A percentile compares a stretch with the other conserved stretches of the same genome.
phyloP scores from a whole-genome alignment of 2,329 filamentous ascomycete genomes.

The Fusarium tuaranense region DNA sequence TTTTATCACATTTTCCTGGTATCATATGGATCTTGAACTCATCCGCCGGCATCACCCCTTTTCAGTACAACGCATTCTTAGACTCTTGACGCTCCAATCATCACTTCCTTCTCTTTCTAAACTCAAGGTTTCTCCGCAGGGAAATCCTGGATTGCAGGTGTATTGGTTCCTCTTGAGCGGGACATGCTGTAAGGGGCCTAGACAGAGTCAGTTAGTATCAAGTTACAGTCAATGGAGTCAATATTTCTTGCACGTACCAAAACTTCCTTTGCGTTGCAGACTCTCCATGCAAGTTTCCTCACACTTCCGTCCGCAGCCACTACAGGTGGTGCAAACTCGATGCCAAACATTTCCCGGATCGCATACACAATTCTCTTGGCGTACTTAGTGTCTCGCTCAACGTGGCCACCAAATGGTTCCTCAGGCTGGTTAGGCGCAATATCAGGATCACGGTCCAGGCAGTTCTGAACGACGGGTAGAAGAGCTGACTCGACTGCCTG shows the following conservation, averaged over 20 bases:
- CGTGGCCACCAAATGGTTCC: slow-evolving; percentile 85
- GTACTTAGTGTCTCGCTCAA: slow-evolving; percentile 90
- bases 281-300: slow-evolving; percentile 90
- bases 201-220: slow-evolving; percentile 23
- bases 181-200: slow-evolving; percentile 81
- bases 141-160: slow-evolving; percentile 62
- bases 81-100: background rate
- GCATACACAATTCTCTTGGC: slow-evolving; percentile 92
- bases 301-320: slow-evolving; percentile 94
- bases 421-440: slow-evolving; percentile 85
- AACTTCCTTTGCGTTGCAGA: slow-evolving; percentile 96
- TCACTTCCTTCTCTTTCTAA: background rate
- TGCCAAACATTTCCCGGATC: slow-evolving; percentile 95
- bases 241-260: slow-evolving; percentile 70
- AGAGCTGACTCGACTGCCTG: slow-evolving; percentile 80
- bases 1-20: background rate
- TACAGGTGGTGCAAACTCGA: slow-evolving; percentile 93
- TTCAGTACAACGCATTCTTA: background rate
- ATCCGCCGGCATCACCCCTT: slow-evolving; percentile 1
- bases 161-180: slow-evolving; percentile 70
- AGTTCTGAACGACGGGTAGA: slow-evolving; percentile 88
- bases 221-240: background rate
- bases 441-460: slow-evolving; percentile 90
- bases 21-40: slow-evolving; percentile 32
- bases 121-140: slow-evolving; percentile 42